Evolutionary conservation across 2,329 filamentous ascomycete genomes (phyloP).

Genomic region (Aspergillus candidus): DNA sequence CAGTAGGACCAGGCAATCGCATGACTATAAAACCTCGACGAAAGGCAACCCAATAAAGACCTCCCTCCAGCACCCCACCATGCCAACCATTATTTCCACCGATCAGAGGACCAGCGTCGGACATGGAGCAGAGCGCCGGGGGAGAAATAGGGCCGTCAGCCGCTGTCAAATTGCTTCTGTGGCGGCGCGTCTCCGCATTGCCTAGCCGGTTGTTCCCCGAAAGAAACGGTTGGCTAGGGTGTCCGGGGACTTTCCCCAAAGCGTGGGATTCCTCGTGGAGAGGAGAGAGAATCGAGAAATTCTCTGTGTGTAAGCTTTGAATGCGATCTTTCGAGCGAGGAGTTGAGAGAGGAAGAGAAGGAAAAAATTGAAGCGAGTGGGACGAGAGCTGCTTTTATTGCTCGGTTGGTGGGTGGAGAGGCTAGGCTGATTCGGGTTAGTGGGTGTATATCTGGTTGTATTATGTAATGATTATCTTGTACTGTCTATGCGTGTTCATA

Average conservation of each 20-base stretch:
- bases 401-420: conserved; percentile 14
- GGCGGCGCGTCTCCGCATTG: conserved; percentile 97
- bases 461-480: not conserved
- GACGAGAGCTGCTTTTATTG: conserved; percentile 15
- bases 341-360: conserved; percentile 53
- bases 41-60: conserved; percentile 56
- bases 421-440: conserved; percentile 17
- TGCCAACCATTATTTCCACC: conserved; percentile 33
- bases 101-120: conserved; percentile 40
- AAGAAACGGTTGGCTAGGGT: conserved; percentile 45
- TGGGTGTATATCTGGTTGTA: not conserved
- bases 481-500: too few relatives aligned
- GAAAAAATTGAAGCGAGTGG: conserved; percentile 21
- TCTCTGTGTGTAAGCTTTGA: conserved; percentile 98
- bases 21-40: conserved; percentile 96
- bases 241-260: conserved; percentile 99
- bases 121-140: conserved; percentile 42
- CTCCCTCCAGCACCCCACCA: conserved; percentile 32
- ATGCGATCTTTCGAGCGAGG: conserved; percentile 99
- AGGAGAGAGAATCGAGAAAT: conserved; percentile 34
- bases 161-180: conserved; percentile 88
- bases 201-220: conserved; percentile 34
- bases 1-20: conserved; percentile 69
- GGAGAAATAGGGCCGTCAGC: conserved; percentile 60
- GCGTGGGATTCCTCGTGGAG: conserved; percentile 44